Base-by-base conservation (phyloP, 768 basidiomycete genomes). In the Pisolithus sp. region DNA sequence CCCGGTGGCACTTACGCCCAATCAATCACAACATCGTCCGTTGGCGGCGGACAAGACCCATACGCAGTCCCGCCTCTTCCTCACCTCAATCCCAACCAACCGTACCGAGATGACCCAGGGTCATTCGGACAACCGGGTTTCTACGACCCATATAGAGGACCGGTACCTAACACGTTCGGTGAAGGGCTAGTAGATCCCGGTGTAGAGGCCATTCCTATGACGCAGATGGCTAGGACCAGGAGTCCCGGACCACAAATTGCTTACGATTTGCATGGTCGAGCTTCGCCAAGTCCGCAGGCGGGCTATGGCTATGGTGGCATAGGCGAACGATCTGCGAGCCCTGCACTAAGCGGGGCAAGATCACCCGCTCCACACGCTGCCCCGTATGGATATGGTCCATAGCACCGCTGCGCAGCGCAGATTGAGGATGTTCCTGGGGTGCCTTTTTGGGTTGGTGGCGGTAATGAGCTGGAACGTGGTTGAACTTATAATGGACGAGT, bases 41-140 rank as follows among this genome's bases (percentile, higher is more conserved):
- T 66, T 28, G 59, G 64, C 12, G 17, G 57, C 5, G 57, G 60
- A n/a, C 52, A 56, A 9, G 89, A 91, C 58, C 88, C 89, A 2
- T 92, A 91, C 65, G 86, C 89, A 15, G 82, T 90, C 1, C 89
- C 90, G 3, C 89, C 89, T 15, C 73, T 89, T 20, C 89, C 89
- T 10, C 86, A 89, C 57, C 71, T 87, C 43, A 87, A 91, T 63
- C 88, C 89, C 6, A 85, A 79, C 64, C 75, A 77, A 57, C 86
- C 87, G 1, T 91, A 91, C 64, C 76, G 67, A 49, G 89, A 91
- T 59, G 86, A 92, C 53, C 85, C 87, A 0, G 67, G 61, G 30
- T 62, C 68, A 9, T 66, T 67, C 18, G 64, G 66, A 5, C 73
- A 70, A 45, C 51, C 62, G 1, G 73, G 68, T 34, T 91, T 81